These are phyloP conservation scores for Tympanopsis confertula DNA, from an alignment of 2,329 filamentous ascomycete species.

Conservation along the genomic window DNA sequence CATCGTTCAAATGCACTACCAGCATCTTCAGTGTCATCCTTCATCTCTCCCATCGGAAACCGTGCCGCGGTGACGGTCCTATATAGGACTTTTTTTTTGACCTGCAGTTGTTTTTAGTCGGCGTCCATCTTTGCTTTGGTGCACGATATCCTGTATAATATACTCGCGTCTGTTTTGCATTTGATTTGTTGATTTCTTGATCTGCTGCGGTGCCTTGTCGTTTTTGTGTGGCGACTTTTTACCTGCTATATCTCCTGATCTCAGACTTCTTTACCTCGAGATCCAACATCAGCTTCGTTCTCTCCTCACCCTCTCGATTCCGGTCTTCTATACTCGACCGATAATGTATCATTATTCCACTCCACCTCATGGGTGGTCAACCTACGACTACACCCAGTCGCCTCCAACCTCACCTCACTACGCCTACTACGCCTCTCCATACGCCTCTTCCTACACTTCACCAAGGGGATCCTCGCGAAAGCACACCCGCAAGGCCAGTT, in stretches of 20 bases:
- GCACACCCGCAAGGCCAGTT: slow-evolving; percentile 1
- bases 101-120: background rate
- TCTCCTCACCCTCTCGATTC: background rate
- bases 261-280: too few species aligned
- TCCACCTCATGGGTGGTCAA: background rate
- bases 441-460: background rate
- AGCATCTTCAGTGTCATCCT: background rate
- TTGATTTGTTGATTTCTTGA: too few species aligned
- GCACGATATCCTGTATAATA: background rate
- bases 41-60: background rate
- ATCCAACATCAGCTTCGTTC: background rate
- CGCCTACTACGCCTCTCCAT: background rate
- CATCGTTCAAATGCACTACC: background rate
- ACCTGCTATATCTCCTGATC: too few species aligned
- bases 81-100: background rate
- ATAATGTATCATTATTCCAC: slow-evolving; percentile 1
- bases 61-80: background rate
- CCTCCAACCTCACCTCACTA: slow-evolving; percentile 1
- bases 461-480: background rate
- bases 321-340: background rate
- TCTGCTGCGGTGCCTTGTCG: too few species aligned
- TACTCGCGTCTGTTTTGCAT: background rate
- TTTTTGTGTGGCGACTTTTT: too few species aligned
- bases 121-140: background rate
- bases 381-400: background rate